Percentiles rank a stretch among this genome's conserved stretches.
Conservation (phyloP, 116 monocot genomes). For the Zostera marina region DNA sequence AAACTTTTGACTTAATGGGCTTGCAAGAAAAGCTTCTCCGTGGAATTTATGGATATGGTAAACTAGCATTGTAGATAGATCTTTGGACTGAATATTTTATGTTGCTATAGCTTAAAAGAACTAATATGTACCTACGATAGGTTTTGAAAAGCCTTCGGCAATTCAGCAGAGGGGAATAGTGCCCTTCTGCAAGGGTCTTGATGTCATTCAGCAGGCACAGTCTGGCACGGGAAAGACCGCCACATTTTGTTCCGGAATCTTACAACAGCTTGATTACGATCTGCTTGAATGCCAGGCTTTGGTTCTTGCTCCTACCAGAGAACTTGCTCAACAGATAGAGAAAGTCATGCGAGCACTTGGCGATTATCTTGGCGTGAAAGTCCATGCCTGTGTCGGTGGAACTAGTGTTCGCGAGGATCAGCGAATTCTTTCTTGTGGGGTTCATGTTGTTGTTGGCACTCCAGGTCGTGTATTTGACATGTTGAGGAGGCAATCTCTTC, state of each 20-base stretch:
- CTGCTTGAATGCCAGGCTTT: constrained; percentile 30
- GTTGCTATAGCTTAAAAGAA: neutral
- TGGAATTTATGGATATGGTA: constrained; percentile 36
- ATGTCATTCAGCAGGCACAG: constrained; percentile 51
- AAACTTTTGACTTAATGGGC: constrained; percentile 27
- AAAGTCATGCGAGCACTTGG: constrained; percentile 46
- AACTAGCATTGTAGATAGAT: neutral
- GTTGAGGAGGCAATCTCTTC: constrained; percentile 31
- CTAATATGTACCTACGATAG: neutral
- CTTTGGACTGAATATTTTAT: neutral
- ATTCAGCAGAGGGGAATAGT: constrained; percentile 55
- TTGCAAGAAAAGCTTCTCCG: constrained; percentile 30
- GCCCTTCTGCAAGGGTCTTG: constrained; percentile 46
- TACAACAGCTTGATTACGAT: constrained; percentile 36
- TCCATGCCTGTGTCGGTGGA: constrained; percentile 47
- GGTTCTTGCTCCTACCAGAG: constrained; percentile 35
- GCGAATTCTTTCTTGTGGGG: constrained; percentile 34
- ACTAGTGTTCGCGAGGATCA: constrained; percentile 46
- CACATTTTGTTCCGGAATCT: constrained; percentile 42
- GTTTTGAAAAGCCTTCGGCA: constrained; percentile 46
- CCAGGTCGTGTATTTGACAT: constrained; percentile 42
- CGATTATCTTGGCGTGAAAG: constrained; percentile 41
- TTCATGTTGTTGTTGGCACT: constrained; percentile 44
- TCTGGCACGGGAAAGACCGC: constrained; percentile 51
- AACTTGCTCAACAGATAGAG: constrained; percentile 35